These are phyloP conservation scores for Dothideomycetes sp. DNA, from an alignment of 2,329 filamentous ascomycete genomes.

Conservation along the genomic window DNA sequence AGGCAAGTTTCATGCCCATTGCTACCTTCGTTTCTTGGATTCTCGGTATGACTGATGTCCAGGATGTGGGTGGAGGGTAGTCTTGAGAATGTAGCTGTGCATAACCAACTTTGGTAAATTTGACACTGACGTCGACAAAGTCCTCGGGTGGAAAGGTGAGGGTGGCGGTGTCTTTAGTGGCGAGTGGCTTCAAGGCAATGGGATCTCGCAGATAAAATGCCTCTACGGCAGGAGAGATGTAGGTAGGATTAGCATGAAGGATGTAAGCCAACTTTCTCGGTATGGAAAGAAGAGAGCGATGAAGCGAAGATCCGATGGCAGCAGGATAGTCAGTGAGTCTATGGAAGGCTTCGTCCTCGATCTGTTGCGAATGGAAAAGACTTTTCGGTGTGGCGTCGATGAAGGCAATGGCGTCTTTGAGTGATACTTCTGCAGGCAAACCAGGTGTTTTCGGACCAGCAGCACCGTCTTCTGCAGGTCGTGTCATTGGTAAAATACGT, in stretches of 20 bases:
- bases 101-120: conserved; percentile 81
- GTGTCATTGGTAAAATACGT: conserved; percentile 53
- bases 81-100: conserved; percentile 83
- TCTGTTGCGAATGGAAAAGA: conserved; percentile 58
- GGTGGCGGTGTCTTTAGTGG: conserved; percentile 40
- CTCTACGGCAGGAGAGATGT: conserved; percentile 75
- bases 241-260: conserved; percentile 61
- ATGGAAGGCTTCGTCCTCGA: conserved; percentile 87
- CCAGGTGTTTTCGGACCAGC: conserved; percentile 4
- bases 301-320: conserved; percentile 64
- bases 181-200: conserved; percentile 57
- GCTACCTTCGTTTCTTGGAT: conserved; percentile 38
- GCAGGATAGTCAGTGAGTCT: conserved; percentile 72
- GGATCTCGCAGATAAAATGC: conserved; percentile 88
- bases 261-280: conserved; percentile 75
- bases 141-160: conserved; percentile 66
- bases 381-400: conserved; percentile 46
- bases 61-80: conserved; percentile 55
- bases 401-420: conserved; percentile 52
- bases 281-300: conserved; percentile 61
- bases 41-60: conserved; percentile 33
- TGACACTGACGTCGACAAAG: conserved; percentile 65
- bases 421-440: conserved; percentile 38
- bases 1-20: conserved; percentile 79
- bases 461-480: conserved; percentile 2